These are phyloP conservation scores for Sclerotinia nivalis DNA, from an alignment of 2,329 filamentous ascomycete species.

Conservation along the genomic window DNA sequence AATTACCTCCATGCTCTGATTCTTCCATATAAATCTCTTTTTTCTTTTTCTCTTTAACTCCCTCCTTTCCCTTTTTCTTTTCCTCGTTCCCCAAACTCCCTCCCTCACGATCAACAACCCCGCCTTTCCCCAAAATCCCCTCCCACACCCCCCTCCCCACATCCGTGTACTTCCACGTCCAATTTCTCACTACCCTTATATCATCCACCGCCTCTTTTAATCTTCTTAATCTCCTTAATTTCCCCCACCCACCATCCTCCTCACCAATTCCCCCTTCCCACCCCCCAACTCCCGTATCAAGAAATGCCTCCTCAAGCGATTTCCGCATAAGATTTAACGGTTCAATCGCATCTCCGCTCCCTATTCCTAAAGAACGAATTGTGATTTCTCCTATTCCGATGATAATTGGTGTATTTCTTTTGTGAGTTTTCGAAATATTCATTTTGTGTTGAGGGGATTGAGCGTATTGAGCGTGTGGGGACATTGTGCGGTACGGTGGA, in stretches of 20 bases:
- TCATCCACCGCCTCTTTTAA: constrained; percentile 53
- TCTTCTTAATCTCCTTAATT: neutral
- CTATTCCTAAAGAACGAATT: constrained; percentile 53
- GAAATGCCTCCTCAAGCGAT: neutral
- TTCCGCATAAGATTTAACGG: constrained; percentile 55
- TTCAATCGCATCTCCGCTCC: constrained; percentile 53
- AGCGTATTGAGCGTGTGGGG: neutral
- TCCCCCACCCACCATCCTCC: constrained; percentile 55
- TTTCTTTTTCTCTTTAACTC: neutral
- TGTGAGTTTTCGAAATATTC: neutral
- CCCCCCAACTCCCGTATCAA: constrained; percentile 29
- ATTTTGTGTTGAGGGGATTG: too few relatives aligned
- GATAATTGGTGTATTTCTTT: constrained; percentile 50
- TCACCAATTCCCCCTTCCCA: constrained; percentile 46
- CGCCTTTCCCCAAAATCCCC: neutral
- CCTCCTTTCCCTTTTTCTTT: neutral
- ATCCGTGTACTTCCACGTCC: constrained; percentile 16
- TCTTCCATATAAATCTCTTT: neutral
- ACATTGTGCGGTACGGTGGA: too few relatives aligned
- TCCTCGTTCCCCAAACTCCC: neutral
- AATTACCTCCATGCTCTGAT: constrained; percentile 44
- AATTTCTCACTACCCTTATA: constrained; percentile 32
- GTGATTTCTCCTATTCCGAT: constrained; percentile 63
- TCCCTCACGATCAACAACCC: too few relatives aligned
- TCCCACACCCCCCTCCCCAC: neutral